phyloP scores from a whole-genome alignment of 2,329 filamentous ascomycete genomes.

The Huntiella abstrusa region DNA sequence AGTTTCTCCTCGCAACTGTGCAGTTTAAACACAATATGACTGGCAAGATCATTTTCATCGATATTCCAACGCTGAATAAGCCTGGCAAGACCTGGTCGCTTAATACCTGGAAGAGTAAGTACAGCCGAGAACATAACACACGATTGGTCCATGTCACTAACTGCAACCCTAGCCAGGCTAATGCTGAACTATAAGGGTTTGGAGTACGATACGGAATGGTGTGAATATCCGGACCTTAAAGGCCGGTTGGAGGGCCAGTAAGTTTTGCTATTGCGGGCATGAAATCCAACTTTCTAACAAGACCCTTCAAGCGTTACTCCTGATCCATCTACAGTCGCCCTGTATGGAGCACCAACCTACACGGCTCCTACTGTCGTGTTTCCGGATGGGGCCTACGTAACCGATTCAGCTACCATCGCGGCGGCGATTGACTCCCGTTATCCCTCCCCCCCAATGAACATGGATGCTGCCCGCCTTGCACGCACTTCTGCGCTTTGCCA shows the following conservation, averaged over 20 bases:
- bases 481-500: slow-evolving; percentile 22
- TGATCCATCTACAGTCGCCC: slow-evolving; percentile 12
- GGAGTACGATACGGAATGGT: slow-evolving; percentile 49
- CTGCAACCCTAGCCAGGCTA: slow-evolving; percentile 33
- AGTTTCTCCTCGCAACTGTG: too few species aligned
- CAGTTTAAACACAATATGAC: slow-evolving; percentile 5
- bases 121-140: neutral
- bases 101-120: slow-evolving; percentile 52
- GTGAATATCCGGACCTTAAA: slow-evolving; percentile 48
- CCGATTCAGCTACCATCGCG: slow-evolving; percentile 46
- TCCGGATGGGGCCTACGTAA: slow-evolving; percentile 37
- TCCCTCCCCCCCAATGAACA: slow-evolving; percentile 36
- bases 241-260: slow-evolving; percentile 35
- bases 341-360: slow-evolving; percentile 21
- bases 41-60: slow-evolving; percentile 34
- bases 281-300: neutral
- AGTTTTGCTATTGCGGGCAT: slow-evolving; percentile 13
- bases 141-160: slow-evolving; percentile 2
- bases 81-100: slow-evolving; percentile 37
- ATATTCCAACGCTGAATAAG: slow-evolving; percentile 34
- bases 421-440: slow-evolving; percentile 37
- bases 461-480: slow-evolving; percentile 32
- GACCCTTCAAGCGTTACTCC: slow-evolving; percentile 22
- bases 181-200: slow-evolving; percentile 48
- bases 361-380: slow-evolving; percentile 37